A percentile compares a stretch with the other conserved stretches of the same genome.
Conservation (phyloP, 2,329 filamentous ascomycete genomes). For the Diaporthe australafricana region DNA sequence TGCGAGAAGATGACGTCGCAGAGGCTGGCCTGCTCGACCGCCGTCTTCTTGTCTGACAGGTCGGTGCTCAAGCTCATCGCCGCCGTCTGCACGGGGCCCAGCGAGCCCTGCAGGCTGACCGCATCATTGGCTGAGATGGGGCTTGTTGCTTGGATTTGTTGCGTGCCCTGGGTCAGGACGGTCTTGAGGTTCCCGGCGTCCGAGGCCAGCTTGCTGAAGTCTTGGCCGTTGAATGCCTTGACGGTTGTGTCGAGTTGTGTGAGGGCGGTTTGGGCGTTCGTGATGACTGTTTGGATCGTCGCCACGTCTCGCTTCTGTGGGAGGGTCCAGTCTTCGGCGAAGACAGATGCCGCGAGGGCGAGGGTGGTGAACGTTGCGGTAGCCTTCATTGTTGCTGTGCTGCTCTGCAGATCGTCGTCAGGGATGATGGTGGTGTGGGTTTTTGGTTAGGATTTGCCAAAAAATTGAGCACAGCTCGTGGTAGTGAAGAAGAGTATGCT, state of each 20-base stretch:
- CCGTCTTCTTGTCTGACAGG: slow-evolving; percentile 44
- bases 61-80: slow-evolving; percentile 42
- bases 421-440: too few relatives aligned
- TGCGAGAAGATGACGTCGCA: slow-evolving; percentile 44
- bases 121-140: slow-evolving; percentile 37
- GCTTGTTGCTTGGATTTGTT: slow-evolving; percentile 24
- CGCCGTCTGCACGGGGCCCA: slow-evolving; percentile 42
- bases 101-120: slow-evolving; percentile 35
- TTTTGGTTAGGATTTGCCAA: background rate
- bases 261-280: slow-evolving; percentile 42
- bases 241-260: slow-evolving; percentile 45
- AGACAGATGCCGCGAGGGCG: slow-evolving; percentile 40
- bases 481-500: background rate
- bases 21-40: slow-evolving; percentile 44
- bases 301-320: slow-evolving; percentile 41
- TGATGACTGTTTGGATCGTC: slow-evolving; percentile 41
- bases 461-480: background rate
- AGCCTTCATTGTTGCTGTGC: slow-evolving; percentile 36
- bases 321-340: slow-evolving; percentile 39
- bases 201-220: slow-evolving; percentile 41
- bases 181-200: slow-evolving; percentile 42
- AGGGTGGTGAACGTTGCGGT: slow-evolving; percentile 37
- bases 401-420: slow-evolving; percentile 32
- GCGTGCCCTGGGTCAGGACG: slow-evolving; percentile 37
- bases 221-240: slow-evolving; percentile 43